phyloP scores from a whole-genome alignment of 1,284 basidiomycete species.

The Apiotrichum akiyoshidainum region DNA sequence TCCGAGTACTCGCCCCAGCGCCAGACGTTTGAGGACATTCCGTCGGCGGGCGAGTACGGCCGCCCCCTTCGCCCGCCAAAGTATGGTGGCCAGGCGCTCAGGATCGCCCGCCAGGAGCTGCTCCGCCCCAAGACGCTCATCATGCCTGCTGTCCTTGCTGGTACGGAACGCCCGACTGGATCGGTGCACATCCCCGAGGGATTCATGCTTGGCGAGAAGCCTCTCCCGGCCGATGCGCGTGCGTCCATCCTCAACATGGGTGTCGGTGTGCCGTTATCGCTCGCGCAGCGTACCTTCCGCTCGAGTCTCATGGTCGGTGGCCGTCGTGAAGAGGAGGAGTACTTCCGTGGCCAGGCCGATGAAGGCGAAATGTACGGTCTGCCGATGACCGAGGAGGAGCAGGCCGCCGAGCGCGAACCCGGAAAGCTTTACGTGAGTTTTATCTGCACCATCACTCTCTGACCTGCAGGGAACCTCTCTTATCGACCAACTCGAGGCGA shows the following conservation, averaged over 20 bases:
- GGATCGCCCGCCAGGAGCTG: slow-evolving; percentile 27
- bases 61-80: slow-evolving; percentile 34
- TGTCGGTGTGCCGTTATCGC: slow-evolving; percentile 30
- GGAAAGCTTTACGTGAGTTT: slow-evolving; percentile 42
- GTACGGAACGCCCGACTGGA: slow-evolving; percentile 12
- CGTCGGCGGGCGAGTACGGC: slow-evolving; percentile 36
- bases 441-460: slow-evolving; percentile 8
- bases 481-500: slow-evolving; percentile 49
- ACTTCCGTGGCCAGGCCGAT: slow-evolving; percentile 19
- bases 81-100: slow-evolving; percentile 23
- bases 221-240: slow-evolving; percentile 43
- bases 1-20: neutral
- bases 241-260: slow-evolving; percentile 30
- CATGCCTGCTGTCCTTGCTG: slow-evolving; percentile 41
- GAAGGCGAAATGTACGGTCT: slow-evolving; percentile 18
- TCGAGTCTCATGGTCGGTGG: slow-evolving; percentile 39
- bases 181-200: slow-evolving; percentile 37
- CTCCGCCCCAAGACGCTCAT: slow-evolving; percentile 45
- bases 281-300: slow-evolving; percentile 43
- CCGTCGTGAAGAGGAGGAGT: slow-evolving; percentile 24
- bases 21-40: slow-evolving; percentile 29
- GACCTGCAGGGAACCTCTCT: slow-evolving; percentile 38
- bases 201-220: slow-evolving; percentile 43
- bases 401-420: slow-evolving; percentile 27
- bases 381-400: slow-evolving; percentile 16